Evolutionary conservation across 371 early-diverging fungal genomes (phyloP).

Genomic region (Dinochytrium kinnereticum): DNA sequence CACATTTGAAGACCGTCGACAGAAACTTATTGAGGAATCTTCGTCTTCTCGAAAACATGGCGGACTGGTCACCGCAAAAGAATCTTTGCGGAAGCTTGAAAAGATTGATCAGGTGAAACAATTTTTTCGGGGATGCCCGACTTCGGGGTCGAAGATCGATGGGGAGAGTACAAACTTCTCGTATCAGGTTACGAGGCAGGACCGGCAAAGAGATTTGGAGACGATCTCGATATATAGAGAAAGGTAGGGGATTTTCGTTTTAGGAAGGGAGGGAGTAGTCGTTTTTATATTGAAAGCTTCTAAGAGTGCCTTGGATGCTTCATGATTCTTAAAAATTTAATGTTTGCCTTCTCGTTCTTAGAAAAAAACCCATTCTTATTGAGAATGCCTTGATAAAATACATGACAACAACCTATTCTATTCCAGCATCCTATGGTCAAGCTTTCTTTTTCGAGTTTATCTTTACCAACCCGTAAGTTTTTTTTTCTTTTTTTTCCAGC

Average conservation of each 20-base stretch:
- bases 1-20: slow-evolving; percentile 37
- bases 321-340: neutral
- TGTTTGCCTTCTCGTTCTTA: neutral
- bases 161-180: slow-evolving; percentile 19
- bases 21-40: neutral
- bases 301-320: no score
- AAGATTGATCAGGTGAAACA: neutral
- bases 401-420: slow-evolving; percentile 43
- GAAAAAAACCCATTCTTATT: slow-evolving; percentile 30
- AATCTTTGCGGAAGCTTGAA: neutral
- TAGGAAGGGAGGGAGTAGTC: no score
- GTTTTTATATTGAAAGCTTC: no score
- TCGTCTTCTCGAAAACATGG: neutral
- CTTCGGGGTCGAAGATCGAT: slow-evolving; percentile 4
- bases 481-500: neutral
- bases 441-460: slow-evolving; percentile 51
- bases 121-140: neutral
- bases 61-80: neutral
- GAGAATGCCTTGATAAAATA: slow-evolving; percentile 33
- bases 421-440: slow-evolving; percentile 51
- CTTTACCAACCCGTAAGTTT: slow-evolving; percentile 48
- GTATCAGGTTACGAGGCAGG: slow-evolving; percentile 45
- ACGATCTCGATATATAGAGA: slow-evolving; percentile 50
- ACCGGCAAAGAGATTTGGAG: slow-evolving; percentile 49
- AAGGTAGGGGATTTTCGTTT: no score